These are phyloP conservation scores for Wickerhamomyces hampshirensis DNA, from an alignment of 805 yeast genomes.

Conservation along the genomic window DNA sequence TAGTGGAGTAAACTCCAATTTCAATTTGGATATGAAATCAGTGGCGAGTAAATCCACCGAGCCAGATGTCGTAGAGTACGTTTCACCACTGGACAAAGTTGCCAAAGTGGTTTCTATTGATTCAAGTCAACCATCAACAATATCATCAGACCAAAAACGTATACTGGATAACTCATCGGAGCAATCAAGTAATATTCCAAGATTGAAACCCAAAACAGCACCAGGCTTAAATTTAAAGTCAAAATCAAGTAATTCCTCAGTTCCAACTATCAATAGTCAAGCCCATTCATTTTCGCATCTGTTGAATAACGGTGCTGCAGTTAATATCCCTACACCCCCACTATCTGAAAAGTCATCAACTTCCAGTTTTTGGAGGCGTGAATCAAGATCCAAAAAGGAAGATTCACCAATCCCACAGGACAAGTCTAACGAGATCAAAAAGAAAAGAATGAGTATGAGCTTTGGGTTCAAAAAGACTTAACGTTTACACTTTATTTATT, in stretches of 20 bases:
- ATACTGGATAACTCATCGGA: neutral
- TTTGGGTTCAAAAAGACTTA: slow-evolving; percentile 13
- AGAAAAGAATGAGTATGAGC: slow-evolving; percentile 23
- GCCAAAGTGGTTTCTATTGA: slow-evolving; percentile 11
- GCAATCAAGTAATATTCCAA: neutral
- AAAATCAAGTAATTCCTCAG: neutral
- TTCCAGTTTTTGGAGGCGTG: slow-evolving; percentile 19
- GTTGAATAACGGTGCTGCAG: no score
- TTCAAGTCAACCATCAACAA: slow-evolving; percentile 16
- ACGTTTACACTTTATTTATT: neutral
- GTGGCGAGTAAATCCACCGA: slow-evolving; percentile 8
- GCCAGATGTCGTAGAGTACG: slow-evolving; percentile 5
- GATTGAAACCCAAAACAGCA: neutral
- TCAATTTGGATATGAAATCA: slow-evolving; percentile 9
- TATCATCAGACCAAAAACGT: slow-evolving; percentile 12
- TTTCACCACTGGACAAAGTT: slow-evolving; percentile 19
- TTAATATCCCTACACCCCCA: no score
- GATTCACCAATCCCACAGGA: no score
- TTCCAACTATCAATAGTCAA: neutral
- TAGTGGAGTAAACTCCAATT: slow-evolving; percentile 10
- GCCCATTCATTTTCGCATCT: no score
- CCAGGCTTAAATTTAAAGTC: no score
- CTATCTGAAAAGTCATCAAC: slow-evolving; percentile 4
- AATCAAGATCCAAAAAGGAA: slow-evolving; percentile 4
- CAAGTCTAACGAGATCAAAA: slow-evolving; percentile 17